Base-by-base conservation (phyloP, 176 grass and related monocot genomes). In the Cenchrus americanus region DNA sequence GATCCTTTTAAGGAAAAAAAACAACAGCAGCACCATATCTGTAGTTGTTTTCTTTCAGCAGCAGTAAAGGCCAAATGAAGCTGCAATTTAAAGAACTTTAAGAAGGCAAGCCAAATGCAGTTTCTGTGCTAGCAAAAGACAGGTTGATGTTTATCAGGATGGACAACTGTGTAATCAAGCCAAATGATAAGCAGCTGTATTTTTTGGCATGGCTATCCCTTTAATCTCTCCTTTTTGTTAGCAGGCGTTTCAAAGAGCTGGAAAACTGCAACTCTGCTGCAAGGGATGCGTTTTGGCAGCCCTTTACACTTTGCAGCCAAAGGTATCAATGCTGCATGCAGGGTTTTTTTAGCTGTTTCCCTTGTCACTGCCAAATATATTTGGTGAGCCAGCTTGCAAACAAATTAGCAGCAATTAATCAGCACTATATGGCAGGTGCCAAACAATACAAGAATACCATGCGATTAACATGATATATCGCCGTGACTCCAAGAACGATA, bases 31-130 rank as follows among this genome's bases (percentile, higher is more conserved):
- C 58, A 61, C 7, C 21, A 61, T 61, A 10, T 61, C 58, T 23
- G n/a, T 2, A 55, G 58, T 11, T 17, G 27, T 65, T 65, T 65
- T 23, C 21, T 77, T 24, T 78, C n/a, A 27, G 53, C 23, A 60
- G 59, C 59, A 74, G 41, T 44, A 53, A 64, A 74, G 57, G 12
- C 70, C 70, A 49, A 71, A 48, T 73, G 69, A 57, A 73, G 34
- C 49, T 49, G 4, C 17, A 71, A 1, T n/a, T 24, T 18, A 51
- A 77, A 60, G 8, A 67, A 62, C 32, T 19, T 23, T 69, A 61
- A 13, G 4, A 40, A 4, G 49, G 4, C 5, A 7, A 19, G 22
- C 51, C 73, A 78, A 77, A 78, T 60, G 49, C 55, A 62, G 58
- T 83, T 74, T 61, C 17, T 37, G 42, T 50, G 68, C 18, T 37